phyloP scores from a whole-genome alignment of 2,329 filamentous ascomycete species.

The Xylariaceae sp. region DNA sequence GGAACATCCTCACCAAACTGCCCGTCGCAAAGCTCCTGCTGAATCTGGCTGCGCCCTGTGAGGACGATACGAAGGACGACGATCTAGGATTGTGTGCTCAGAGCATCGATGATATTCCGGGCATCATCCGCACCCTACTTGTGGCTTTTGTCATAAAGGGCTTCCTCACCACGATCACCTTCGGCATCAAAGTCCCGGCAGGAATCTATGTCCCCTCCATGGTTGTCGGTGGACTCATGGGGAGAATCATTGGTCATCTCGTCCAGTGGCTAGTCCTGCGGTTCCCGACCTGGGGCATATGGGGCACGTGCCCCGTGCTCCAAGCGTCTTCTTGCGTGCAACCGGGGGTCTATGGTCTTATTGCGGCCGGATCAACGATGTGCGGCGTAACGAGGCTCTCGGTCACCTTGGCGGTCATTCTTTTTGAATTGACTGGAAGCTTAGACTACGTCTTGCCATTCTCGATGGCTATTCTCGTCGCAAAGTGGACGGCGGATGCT shows the following conservation, averaged over 20 bases:
- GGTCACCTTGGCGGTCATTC: conserved; percentile 86
- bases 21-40: conserved; percentile 86
- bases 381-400: conserved; percentile 91
- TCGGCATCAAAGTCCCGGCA: conserved; percentile 93
- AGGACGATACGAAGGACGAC: conserved; percentile 55
- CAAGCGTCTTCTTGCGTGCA: conserved; percentile 80
- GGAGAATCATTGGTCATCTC: conserved; percentile 76
- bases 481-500: conserved; percentile 98
- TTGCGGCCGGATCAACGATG: conserved; percentile 95
- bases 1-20: conserved; percentile 84
- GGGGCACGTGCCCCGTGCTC: conserved; percentile 62
- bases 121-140: conserved; percentile 63
- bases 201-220: conserved; percentile 98
- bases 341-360: conserved; percentile 92
- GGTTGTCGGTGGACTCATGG: conserved; percentile 92
- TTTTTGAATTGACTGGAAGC: conserved; percentile 93
- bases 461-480: conserved; percentile 80
- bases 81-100: conserved; percentile 71
- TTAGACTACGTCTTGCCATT: conserved; percentile 93
- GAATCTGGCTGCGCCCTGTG: conserved; percentile 83
- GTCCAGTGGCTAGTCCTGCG: conserved; percentile 74
- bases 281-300: conserved; percentile 65
- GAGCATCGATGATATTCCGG: conserved; percentile 66
- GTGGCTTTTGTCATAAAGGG: conserved; percentile 85
- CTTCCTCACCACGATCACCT: conserved; percentile 79